Conservation (phyloP, 1,139 yeast species). For the Trichomonascaceae sp. region DNA sequence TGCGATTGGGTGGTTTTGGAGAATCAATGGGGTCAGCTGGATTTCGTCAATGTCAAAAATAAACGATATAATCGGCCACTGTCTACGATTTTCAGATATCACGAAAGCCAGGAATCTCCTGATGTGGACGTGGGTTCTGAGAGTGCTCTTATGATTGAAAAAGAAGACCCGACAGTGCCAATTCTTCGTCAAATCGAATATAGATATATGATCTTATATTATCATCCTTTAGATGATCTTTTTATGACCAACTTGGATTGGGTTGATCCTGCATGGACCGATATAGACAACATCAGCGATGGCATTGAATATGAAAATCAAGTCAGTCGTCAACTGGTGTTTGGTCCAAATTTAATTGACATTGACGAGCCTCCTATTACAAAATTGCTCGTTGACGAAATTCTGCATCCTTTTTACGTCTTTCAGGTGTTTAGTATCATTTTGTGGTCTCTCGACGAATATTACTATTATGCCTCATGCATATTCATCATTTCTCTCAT, state of each 20-base stretch:
- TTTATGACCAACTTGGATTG: conserved; percentile 81
- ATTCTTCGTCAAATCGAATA: conserved; percentile 65
- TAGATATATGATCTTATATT: conserved; percentile 75
- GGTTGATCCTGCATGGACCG: conserved; percentile 73
- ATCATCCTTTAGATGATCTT: conserved; percentile 80
- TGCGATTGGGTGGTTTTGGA: conserved; percentile 95
- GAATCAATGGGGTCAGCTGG: conserved; percentile 84
- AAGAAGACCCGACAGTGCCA: conserved; percentile 61
- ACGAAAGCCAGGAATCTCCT: conserved; percentile 19
- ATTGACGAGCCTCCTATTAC: conserved; percentile 64
- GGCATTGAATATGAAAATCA: conserved; percentile 69
- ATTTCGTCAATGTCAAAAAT: conserved; percentile 50
- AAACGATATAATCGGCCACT: conserved; percentile 63
- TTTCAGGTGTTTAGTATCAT: conserved; percentile 89
- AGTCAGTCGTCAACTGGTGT: conserved; percentile 64
- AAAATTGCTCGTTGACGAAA: conserved; percentile 74
- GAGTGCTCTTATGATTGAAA: conserved; percentile 27
- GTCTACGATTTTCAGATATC: conserved; percentile 53
- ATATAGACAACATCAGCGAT: conserved; percentile 48
- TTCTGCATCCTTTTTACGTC: conserved; percentile 87
- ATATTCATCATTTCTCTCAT: conserved; percentile 78
- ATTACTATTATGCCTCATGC: conserved; percentile 89
- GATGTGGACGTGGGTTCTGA: conserved; percentile 1
- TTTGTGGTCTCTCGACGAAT: conserved; percentile 87
- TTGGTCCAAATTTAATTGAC: conserved; percentile 71